A percentile compares a stretch with the other conserved stretches of the same genome.
phyloP scores from a whole-genome alignment of 2,329 filamentous ascomycete species.

The Magnaporthales sp. region DNA sequence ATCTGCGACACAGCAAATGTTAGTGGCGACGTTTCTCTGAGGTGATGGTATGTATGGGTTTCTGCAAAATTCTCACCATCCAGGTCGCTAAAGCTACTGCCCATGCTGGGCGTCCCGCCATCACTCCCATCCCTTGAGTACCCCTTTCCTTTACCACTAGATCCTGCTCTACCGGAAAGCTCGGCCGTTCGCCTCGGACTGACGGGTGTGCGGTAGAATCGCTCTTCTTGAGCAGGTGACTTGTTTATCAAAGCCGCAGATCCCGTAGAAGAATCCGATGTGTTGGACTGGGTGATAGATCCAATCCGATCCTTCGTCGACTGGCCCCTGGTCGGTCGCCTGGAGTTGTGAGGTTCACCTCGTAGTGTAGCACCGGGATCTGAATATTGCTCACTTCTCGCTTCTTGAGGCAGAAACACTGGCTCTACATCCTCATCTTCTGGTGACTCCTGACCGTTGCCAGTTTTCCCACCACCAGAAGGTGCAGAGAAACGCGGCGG shows the following conservation, averaged over 20 bases:
- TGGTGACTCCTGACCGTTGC: slow-evolving; percentile 6
- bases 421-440: slow-evolving; percentile 49
- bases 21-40: neutral
- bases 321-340: neutral
- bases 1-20: slow-evolving; percentile 3
- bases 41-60: neutral
- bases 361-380: slow-evolving; percentile 46
- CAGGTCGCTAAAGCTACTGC: slow-evolving; percentile 79
- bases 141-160: slow-evolving; percentile 38
- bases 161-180: slow-evolving; percentile 41
- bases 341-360: slow-evolving; percentile 29
- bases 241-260: slow-evolving; percentile 33
- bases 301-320: slow-evolving; percentile 8
- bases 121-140: slow-evolving; percentile 57
- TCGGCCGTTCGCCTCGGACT: slow-evolving; percentile 53
- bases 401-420: slow-evolving; percentile 36
- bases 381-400: slow-evolving; percentile 27
- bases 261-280: slow-evolving; percentile 54
- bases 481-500: slow-evolving; percentile 38
- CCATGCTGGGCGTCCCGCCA: slow-evolving; percentile 62
- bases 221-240: slow-evolving; percentile 21
- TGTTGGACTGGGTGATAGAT: slow-evolving; percentile 38
- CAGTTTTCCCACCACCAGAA: slow-evolving; percentile 9
- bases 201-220: slow-evolving; percentile 29
- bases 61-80: slow-evolving; percentile 45